Percentiles rank a stretch among this genome's conserved stretches.
phyloP scores from a whole-genome alignment of 306 rosid genomes.

The Luffa acutangula region DNA sequence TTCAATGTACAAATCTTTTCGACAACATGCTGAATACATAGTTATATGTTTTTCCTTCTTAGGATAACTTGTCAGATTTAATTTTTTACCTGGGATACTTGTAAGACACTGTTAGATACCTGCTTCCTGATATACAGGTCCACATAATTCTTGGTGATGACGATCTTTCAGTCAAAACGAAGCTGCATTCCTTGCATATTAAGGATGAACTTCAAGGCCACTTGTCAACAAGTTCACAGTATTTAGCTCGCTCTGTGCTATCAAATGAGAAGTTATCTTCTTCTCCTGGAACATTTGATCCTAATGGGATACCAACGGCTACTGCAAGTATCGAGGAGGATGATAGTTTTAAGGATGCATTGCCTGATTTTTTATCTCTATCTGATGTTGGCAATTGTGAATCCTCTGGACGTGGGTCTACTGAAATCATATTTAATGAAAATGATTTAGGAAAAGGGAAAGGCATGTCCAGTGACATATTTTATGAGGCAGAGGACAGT shows the following conservation, averaged over 20 bases:
- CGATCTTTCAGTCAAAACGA: slow-evolving; percentile 62
- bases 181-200: slow-evolving; percentile 76
- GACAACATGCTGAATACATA: neutral
- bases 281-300: slow-evolving; percentile 25
- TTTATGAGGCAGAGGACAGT: slow-evolving; percentile 66
- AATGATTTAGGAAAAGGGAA: slow-evolving; percentile 40
- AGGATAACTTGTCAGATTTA: neutral
- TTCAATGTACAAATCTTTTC: neutral
- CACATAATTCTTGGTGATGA: slow-evolving; percentile 48
- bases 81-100: neutral
- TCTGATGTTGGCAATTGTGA: slow-evolving; percentile 37
- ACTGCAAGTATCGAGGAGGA: slow-evolving; percentile 49
- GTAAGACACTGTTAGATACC: neutral
- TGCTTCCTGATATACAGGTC: slow-evolving; percentile 38
- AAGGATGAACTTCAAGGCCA: slow-evolving; percentile 88
- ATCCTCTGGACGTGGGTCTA: slow-evolving; percentile 36
- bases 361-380: slow-evolving; percentile 65
- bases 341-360: slow-evolving; percentile 76
- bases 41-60: neutral
- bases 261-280: slow-evolving; percentile 32
- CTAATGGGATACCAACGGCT: slow-evolving; percentile 37
- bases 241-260: slow-evolving; percentile 83
- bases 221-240: slow-evolving; percentile 43
- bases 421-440: slow-evolving; percentile 43
- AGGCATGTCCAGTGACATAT: slow-evolving; percentile 43